Evolutionary conservation across 768 basidiomycete genomes (phyloP).

Genomic region (Mycena vitilis): DNA sequence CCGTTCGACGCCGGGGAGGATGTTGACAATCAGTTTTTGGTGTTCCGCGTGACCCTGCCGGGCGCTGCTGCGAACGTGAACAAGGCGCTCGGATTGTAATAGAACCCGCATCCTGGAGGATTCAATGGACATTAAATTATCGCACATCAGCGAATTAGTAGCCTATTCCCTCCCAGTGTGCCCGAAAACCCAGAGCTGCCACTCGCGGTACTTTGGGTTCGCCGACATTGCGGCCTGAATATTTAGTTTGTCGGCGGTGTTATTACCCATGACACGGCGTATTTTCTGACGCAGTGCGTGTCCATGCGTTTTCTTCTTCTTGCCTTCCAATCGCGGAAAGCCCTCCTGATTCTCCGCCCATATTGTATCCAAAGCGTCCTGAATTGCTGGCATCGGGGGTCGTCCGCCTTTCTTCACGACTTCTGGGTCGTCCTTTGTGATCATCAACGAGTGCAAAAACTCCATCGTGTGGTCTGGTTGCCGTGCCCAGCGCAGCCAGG

Average conservation of each 20-base stretch:
- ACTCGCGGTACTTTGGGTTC: slow-evolving; percentile 16
- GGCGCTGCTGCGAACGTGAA: slow-evolving; percentile 38
- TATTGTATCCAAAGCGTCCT: slow-evolving; percentile 20
- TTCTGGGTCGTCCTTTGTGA: not conserved
- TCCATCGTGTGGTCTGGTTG: not conserved
- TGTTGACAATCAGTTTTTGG: slow-evolving; percentile 72
- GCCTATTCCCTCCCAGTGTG: too few relatives aligned
- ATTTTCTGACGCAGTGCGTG: slow-evolving; percentile 12
- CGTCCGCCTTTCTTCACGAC: too few relatives aligned
- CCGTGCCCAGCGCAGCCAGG: slow-evolving; percentile 21
- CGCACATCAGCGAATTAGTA: too few relatives aligned
- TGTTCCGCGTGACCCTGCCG: slow-evolving; percentile 70
- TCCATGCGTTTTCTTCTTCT: slow-evolving; percentile 20
- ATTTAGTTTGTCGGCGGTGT: not conserved
- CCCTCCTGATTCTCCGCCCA: slow-evolving; percentile 12
- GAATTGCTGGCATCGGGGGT: not conserved
- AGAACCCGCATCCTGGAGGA: too few relatives aligned
- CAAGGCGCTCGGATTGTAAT: slow-evolving; percentile 13
- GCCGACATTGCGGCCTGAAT: slow-evolving; percentile 15
- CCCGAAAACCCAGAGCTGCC: slow-evolving; percentile 22
- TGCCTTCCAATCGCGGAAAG: slow-evolving; percentile 22
- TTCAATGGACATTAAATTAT: not conserved
- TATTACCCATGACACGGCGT: not conserved
- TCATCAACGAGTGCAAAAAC: slow-evolving; percentile 24
- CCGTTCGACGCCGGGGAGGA: slow-evolving; percentile 66